Evolutionary conservation across 2,329 filamentous ascomycete species (phyloP).

Genomic region (Cryphonectria nitschkei): DNA sequence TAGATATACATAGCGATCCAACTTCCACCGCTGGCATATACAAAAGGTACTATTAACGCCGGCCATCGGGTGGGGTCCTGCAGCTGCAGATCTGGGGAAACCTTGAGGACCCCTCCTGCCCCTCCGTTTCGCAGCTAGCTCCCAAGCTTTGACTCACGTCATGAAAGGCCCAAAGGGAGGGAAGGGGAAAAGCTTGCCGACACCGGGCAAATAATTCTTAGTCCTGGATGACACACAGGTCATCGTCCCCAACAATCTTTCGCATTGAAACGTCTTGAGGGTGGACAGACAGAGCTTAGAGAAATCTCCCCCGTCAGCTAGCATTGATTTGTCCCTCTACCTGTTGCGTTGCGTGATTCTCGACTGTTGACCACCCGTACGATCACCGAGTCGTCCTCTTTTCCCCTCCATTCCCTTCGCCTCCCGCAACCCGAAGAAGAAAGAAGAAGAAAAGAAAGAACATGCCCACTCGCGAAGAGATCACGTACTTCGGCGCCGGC

Average conservation of each 20-base stretch:
- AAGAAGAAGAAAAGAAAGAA: background rate
- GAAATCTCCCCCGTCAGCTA: background rate
- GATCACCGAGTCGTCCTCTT: background rate
- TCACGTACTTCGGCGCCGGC: constrained; percentile 88
- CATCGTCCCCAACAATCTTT: background rate
- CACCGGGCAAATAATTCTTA: constrained; percentile 1
- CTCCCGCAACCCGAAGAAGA: background rate
- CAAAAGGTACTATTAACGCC: background rate
- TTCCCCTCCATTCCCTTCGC: background rate
- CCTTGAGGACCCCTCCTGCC: constrained; percentile 7
- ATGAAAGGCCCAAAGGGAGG: background rate
- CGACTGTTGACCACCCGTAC: background rate
- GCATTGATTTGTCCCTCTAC: background rate
- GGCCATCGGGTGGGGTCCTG: constrained; percentile 2
- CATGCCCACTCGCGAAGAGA: constrained; percentile 75
- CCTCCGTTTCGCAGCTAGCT: constrained; percentile 5
- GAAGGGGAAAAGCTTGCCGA: constrained; percentile 25
- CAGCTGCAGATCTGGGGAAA: constrained; percentile 17
- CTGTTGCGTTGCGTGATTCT: background rate
- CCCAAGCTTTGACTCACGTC: constrained; percentile 17
- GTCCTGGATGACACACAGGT: constrained; percentile 1
- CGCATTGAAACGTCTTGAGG: background rate
- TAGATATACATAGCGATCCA: too few relatives aligned
- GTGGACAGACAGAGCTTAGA: background rate
- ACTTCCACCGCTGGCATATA: background rate